Percentiles rank a stretch among this genome's conserved stretches.
phyloP scores from a whole-genome alignment of 345 rosid genomes.

The Moricandia moricandioides region DNA sequence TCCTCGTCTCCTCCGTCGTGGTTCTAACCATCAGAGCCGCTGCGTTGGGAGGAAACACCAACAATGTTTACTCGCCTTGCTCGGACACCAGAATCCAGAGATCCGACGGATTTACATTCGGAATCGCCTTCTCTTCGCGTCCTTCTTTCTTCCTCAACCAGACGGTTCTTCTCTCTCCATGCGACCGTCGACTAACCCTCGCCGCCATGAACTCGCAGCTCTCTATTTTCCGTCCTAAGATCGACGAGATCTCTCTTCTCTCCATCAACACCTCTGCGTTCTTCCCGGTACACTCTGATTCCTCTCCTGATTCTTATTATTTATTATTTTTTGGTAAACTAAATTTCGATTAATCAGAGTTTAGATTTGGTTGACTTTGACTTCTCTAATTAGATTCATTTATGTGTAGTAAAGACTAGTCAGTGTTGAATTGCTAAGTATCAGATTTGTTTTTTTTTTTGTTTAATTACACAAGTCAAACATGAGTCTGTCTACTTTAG shows the following conservation, averaged over 20 bases:
- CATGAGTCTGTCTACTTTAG: neutral
- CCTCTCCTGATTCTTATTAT: neutral
- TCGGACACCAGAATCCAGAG: conserved; percentile 63
- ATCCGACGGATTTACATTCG: conserved; percentile 79
- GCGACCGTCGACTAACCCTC: conserved; percentile 68
- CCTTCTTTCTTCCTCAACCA: conserved; percentile 47
- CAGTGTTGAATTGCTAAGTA: neutral
- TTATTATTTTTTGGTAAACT: neutral
- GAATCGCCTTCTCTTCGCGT: conserved; percentile 68
- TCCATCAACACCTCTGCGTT: conserved; percentile 74
- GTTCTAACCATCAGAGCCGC: neutral
- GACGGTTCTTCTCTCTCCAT: conserved; percentile 64
- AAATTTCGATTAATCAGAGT: neutral
- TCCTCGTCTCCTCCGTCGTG: conserved; percentile 11
- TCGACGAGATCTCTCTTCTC: conserved; percentile 94
- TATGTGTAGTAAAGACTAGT: too few species aligned
- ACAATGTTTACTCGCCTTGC: conserved; percentile 60
- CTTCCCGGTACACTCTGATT: conserved; percentile 34
- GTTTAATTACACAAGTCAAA: neutral
- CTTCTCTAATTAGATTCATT: too few species aligned
- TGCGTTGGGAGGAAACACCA: conserved; percentile 33
- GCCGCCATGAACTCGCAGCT: conserved; percentile 57
- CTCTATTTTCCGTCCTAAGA: conserved; percentile 72
- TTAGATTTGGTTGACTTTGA: conserved; percentile 3
- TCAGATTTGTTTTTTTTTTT: neutral